Percentiles rank a stretch among this genome's conserved stretches.
phyloP scores from a whole-genome alignment of 305 asterid genomes.

The Caryopteris hybrid region DNA sequence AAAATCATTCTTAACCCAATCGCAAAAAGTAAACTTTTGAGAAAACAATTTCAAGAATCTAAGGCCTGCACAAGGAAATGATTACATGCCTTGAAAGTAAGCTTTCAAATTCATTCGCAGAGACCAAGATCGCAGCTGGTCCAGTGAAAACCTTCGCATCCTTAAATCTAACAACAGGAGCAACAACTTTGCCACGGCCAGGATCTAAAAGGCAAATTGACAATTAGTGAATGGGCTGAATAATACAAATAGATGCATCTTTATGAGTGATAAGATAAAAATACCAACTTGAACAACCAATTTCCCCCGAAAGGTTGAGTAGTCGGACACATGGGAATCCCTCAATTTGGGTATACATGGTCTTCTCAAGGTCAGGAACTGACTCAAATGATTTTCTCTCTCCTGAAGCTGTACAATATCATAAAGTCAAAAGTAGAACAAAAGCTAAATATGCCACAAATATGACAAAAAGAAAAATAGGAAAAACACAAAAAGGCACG shows the following conservation, averaged over 20 bases:
- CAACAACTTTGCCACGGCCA: slow-evolving; percentile 76
- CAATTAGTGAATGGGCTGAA: slow-evolving; percentile 19
- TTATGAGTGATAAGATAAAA: slow-evolving; percentile 16
- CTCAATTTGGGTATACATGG: slow-evolving; percentile 75
- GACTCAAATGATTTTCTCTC: slow-evolving; percentile 63
- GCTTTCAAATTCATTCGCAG: slow-evolving; percentile 69
- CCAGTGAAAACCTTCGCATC: slow-evolving; percentile 43
- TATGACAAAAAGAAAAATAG: not conserved
- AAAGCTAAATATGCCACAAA: not conserved
- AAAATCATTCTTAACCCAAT: not conserved
- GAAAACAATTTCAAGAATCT: slow-evolving; percentile 4
- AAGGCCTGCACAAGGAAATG: slow-evolving; percentile 6
- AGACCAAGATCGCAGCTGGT: slow-evolving; percentile 63
- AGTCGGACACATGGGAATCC: slow-evolving; percentile 96
- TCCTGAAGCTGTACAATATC: slow-evolving; percentile 47
- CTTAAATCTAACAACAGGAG: slow-evolving; percentile 65
- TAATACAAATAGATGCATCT: not conserved
- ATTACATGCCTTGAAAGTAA: slow-evolving; percentile 65
- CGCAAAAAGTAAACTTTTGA: slow-evolving; percentile 1
- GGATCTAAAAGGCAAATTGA: slow-evolving; percentile 56
- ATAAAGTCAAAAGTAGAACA: slow-evolving; percentile 9
- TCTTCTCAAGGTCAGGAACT: slow-evolving; percentile 94
- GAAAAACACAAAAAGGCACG: not conserved
- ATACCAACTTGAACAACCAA: slow-evolving; percentile 92
- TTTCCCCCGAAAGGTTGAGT: slow-evolving; percentile 93